Evolutionary conservation across 202 grass and related monocot genomes (phyloP), one percentile per base, ranked within the genome.

Genomic region (Musa balbisiana): DNA sequence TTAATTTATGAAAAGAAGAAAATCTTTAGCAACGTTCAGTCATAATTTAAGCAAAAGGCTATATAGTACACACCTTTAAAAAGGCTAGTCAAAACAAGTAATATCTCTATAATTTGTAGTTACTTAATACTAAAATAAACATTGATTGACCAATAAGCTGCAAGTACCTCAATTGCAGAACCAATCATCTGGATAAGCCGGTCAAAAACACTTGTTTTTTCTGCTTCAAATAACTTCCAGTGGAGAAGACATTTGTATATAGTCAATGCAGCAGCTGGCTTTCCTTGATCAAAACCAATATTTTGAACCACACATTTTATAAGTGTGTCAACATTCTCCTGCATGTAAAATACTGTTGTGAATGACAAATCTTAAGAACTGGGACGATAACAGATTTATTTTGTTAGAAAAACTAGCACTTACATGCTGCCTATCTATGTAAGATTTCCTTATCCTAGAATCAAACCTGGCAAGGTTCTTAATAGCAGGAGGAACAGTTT

Each of bases 181-280:
- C 83, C 71, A 83, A 94, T 92, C 80, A 98, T 93, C 77, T 92
- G 88, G 78, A 93, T 89, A 69, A 98, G 72, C 8, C 87, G 84
- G 59, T 98, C 94, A 83, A 94, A 98, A 81, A 98, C 72, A 91
- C 81, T 91, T 78, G 94, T 93, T 83, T 86, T 98, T 15, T 94
- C 87, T 11, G 88, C 82, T 76, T 98, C 91, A 86, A 98, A 94
- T 53, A 81, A 86, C 63, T 87, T 94, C 94, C 94, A 98, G 71
- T 91, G 88, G 85, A 98, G 87, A 84, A 98, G 83, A 49, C 88
- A 98, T 87, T 98, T 98, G 72, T 98, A 93, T 80, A 93, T 91
- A 10, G 91, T 91, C 77, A 98, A 74, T 76, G 91, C 94, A 82
- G 88, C 84, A 74, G 91, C 79, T 17, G 91, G 91, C 75, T 91